phyloP scores from a whole-genome alignment of 2,329 filamentous ascomycete species.

The Claviceps spartinae region DNA sequence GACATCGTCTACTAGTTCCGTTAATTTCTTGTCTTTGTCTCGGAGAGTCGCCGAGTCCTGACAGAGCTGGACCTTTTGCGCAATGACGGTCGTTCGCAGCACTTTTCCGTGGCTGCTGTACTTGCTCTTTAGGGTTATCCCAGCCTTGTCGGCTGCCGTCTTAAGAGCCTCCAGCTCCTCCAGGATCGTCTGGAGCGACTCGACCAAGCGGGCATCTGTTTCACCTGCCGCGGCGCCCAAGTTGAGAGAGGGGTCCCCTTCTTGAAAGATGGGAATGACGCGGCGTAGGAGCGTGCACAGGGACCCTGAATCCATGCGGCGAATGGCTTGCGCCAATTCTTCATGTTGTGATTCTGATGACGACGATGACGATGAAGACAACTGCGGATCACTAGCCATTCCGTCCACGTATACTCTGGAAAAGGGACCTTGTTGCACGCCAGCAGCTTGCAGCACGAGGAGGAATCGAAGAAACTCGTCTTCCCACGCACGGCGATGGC shows the following conservation, averaged over 20 bases:
- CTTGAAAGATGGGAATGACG: constrained; percentile 15
- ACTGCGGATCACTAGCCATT: constrained; percentile 40
- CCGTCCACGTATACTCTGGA: constrained; percentile 47
- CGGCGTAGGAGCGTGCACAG: constrained; percentile 15
- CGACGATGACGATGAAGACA: constrained; percentile 16
- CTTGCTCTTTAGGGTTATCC: constrained; percentile 52
- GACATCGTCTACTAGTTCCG: constrained; percentile 44
- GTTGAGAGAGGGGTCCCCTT: constrained; percentile 24
- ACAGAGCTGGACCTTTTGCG: constrained; percentile 69
- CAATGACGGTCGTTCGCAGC: constrained; percentile 63
- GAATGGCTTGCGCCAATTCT: constrained; percentile 42
- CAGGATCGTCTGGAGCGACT: constrained; percentile 27
- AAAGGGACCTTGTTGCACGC: constrained; percentile 26
- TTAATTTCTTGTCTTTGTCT: constrained; percentile 57
- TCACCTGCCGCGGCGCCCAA: constrained; percentile 19
- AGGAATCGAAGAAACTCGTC: constrained; percentile 35
- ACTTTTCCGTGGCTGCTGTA: constrained; percentile 60
- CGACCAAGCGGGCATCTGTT: constrained; percentile 18
- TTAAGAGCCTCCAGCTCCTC: constrained; percentile 33
- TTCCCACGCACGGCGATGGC: constrained; percentile 23
- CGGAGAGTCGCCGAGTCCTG: constrained; percentile 59
- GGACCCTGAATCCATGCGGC: constrained; percentile 34
- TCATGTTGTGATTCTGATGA: constrained; percentile 25
- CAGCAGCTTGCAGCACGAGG: constrained; percentile 29
- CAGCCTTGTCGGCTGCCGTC: constrained; percentile 27